Evolutionary conservation across 805 yeast genomes (phyloP).

Genomic region (Osmozyma mogii): DNA sequence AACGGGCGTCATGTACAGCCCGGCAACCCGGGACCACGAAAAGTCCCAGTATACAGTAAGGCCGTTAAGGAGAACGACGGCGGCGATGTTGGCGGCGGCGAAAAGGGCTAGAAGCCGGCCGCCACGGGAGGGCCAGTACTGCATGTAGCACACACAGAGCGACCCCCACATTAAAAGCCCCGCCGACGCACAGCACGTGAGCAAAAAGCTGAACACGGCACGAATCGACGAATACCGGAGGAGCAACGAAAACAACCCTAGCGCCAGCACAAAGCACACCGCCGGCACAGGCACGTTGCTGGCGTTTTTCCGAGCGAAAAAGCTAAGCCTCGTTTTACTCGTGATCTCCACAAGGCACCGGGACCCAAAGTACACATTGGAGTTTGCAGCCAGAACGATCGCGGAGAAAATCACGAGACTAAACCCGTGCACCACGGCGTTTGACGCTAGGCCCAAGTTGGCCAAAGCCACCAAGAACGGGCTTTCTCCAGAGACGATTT

Average conservation of each 20-base stretch:
- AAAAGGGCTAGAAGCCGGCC: conserved; percentile 8
- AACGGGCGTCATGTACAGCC: conserved; percentile 10
- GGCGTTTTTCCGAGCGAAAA: conserved; percentile 6
- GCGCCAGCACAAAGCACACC: conserved; percentile 12
- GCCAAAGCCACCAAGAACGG: conserved; percentile 18
- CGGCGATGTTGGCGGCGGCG: conserved; percentile 11
- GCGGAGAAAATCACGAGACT: conserved; percentile 16
- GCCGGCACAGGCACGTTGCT: conserved; percentile 13
- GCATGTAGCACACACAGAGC: conserved; percentile 12
- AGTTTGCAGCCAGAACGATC: conserved; percentile 20
- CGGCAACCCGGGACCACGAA: conserved; percentile 8
- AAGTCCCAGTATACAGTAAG: conserved; percentile 11
- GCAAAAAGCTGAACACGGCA: conserved; percentile 11
- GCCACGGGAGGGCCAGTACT: conserved; percentile 8
- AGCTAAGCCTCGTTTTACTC: not conserved
- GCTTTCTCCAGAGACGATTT: no score
- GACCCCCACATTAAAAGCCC: conserved; percentile 23
- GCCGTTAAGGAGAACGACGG: conserved; percentile 13
- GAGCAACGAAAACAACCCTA: conserved; percentile 16
- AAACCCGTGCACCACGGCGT: conserved; percentile 10
- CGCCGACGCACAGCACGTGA: conserved; percentile 18
- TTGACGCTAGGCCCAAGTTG: conserved; percentile 9
- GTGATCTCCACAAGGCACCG: conserved; percentile 14
- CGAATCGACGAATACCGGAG: conserved; percentile 12
- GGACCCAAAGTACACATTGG: conserved; percentile 21